These are phyloP conservation scores for Astragalus membranaceus DNA, from an alignment of 306 rosid species.

Conservation along the genomic window DNA sequence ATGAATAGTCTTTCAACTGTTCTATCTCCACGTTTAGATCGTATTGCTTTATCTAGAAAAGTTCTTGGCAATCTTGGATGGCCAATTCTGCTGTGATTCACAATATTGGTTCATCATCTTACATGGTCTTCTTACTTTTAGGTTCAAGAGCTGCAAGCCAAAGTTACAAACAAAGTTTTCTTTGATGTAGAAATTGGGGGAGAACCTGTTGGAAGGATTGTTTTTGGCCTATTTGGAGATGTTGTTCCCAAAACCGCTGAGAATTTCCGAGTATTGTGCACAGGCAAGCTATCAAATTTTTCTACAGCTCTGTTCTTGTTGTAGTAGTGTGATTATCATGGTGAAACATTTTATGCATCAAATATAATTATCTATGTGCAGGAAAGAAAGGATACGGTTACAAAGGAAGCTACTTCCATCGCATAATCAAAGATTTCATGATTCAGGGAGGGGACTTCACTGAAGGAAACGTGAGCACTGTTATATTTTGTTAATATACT, in stretches of 20 bases:
- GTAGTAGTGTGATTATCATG: not conserved
- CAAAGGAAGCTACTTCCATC: constrained; percentile 75
- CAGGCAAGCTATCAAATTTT: constrained; percentile 40
- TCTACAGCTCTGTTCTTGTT: not conserved
- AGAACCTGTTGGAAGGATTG: constrained; percentile 58
- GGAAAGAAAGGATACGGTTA: constrained; percentile 95
- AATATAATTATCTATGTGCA: constrained; percentile 28
- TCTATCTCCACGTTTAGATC: not conserved
- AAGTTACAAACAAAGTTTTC: constrained; percentile 63
- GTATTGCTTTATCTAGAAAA: constrained; percentile 1
- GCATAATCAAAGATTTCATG: constrained; percentile 79
- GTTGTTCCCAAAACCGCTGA: constrained; percentile 77
- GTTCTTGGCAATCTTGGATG: not conserved
- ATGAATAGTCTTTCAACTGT: not conserved
- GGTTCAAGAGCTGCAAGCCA: constrained; percentile 63
- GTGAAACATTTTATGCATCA: constrained; percentile 8
- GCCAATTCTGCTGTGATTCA: not conserved
- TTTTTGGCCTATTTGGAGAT: constrained; percentile 69
- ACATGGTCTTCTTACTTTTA: constrained; percentile 20
- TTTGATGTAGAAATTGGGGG: constrained; percentile 68
- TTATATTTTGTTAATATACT: constrained; percentile 7
- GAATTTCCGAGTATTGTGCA: constrained; percentile 73
- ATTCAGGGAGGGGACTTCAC: constrained; percentile 97
- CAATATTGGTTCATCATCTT: constrained; percentile 5
- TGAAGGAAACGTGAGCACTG: constrained; percentile 57